Conservation (phyloP, 2,329 filamentous ascomycete species). For the Tolypocladium cylindrosporum region DNA sequence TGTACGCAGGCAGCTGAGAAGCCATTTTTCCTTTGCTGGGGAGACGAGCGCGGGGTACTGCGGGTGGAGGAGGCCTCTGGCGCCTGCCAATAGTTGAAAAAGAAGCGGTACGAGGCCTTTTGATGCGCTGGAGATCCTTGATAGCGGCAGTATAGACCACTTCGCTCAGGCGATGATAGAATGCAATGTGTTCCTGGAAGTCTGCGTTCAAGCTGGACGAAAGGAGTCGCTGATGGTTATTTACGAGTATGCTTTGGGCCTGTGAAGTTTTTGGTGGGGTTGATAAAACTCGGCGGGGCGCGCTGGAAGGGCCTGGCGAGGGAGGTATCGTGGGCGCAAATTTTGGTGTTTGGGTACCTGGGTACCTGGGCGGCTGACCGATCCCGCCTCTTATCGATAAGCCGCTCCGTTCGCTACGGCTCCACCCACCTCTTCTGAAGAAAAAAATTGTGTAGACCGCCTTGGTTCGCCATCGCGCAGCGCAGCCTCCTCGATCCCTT, state of each 20-base stretch:
- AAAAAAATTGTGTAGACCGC: constrained; percentile 23
- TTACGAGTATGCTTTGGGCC: no score
- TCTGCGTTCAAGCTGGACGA: neutral
- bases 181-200: neutral
- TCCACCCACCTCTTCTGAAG: constrained; percentile 12
- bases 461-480: constrained; percentile 6
- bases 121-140: neutral
- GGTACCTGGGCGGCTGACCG: neutral
- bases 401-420: constrained; percentile 5
- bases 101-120: neutral
- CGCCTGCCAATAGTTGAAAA: neutral
- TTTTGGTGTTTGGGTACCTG: neutral
- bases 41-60: neutral
- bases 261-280: constrained; percentile 7
- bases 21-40: constrained; percentile 4
- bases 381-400: constrained; percentile 15
- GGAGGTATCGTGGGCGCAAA: neutral
- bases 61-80: neutral
- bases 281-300: neutral
- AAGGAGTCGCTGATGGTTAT: neutral
- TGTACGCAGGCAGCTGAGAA: constrained; percentile 48
- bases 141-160: neutral
- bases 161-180: neutral
- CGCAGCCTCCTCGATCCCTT: constrained; percentile 4
- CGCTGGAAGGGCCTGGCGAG: neutral